phyloP scores from a whole-genome alignment of 202 grass and related monocot species.

The Setaria italica region DNA sequence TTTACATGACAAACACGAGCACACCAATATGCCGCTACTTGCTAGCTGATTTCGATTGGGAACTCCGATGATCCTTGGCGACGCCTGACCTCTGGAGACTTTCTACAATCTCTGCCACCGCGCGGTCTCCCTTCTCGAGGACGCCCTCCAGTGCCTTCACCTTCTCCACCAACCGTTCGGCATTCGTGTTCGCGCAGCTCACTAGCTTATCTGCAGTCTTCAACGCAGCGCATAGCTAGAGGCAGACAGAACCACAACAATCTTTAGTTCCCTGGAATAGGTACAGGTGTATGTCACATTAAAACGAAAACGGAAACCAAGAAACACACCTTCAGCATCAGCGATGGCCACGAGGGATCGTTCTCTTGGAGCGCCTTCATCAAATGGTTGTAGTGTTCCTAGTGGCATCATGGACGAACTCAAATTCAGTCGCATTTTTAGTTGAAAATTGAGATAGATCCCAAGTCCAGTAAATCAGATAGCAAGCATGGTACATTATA shows the following conservation, averaged over 20 bases:
- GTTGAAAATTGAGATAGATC: not conserved
- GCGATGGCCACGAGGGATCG: constrained; percentile 54
- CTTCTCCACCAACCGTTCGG: constrained; percentile 42
- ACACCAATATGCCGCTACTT: constrained; percentile 31
- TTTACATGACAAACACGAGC: constrained; percentile 15
- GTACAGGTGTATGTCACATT: not conserved
- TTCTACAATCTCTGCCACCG: constrained; percentile 37
- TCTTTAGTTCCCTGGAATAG: constrained; percentile 2
- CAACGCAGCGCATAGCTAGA: constrained; percentile 43
- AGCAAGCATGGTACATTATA: not conserved
- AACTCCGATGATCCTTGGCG: not conserved
- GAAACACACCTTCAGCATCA: constrained; percentile 55
- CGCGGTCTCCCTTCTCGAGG: constrained; percentile 33
- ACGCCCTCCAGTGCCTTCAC: constrained; percentile 35
- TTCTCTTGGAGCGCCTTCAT: constrained; percentile 54
- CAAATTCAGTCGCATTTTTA: not conserved
- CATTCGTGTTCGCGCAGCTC: constrained; percentile 22
- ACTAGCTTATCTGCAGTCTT: constrained; percentile 59
- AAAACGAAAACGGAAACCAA: not conserved
- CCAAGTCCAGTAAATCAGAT: not conserved
- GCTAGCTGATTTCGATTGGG: constrained; percentile 23
- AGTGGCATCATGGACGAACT: not conserved
- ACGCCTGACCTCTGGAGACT: constrained; percentile 7
- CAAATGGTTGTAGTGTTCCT: constrained; percentile 61
- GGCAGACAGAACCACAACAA: not conserved